phyloP scores from a whole-genome alignment of 2,329 filamentous ascomycete species.

The Claviceps pusilla region DNA sequence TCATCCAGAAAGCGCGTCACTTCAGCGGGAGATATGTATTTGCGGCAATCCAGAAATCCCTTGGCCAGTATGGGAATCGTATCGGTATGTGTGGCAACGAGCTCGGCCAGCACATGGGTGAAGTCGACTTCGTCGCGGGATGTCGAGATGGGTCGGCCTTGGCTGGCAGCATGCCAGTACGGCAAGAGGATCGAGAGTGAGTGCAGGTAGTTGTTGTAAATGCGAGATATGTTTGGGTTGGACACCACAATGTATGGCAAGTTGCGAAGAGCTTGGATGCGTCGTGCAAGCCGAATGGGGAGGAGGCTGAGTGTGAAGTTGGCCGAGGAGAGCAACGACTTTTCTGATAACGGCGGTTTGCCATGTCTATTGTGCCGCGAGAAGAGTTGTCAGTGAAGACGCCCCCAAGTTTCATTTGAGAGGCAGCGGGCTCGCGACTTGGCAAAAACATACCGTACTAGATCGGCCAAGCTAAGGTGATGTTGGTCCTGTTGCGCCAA shows the following conservation, averaged over 20 bases:
- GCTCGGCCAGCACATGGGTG: conserved; percentile 80
- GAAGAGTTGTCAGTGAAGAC: background rate
- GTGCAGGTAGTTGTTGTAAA: conserved; percentile 93
- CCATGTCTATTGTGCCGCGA: conserved; percentile 41
- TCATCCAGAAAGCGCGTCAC: conserved; percentile 90
- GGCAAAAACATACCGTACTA: conserved; percentile 54
- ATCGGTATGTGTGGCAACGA: conserved; percentile 89
- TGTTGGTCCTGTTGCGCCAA: conserved; percentile 68
- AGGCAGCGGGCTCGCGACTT: background rate
- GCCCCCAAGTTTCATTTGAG: background rate
- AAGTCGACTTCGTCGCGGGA: conserved; percentile 82
- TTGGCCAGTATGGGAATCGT: conserved; percentile 86
- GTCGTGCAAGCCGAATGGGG: conserved; percentile 80
- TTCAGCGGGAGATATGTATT: conserved; percentile 68
- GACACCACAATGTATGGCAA: conserved; percentile 95
- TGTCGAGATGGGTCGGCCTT: conserved; percentile 30
- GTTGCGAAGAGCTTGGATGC: conserved; percentile 83
- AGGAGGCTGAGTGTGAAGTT: conserved; percentile 92
- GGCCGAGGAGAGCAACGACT: conserved; percentile 72
- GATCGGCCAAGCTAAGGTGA: conserved; percentile 68
- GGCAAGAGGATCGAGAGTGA: conserved; percentile 81
- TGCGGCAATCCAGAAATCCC: conserved; percentile 83
- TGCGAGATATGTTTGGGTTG: conserved; percentile 87
- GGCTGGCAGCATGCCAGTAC: conserved; percentile 43
- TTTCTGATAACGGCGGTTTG: conserved; percentile 65